Evolutionary conservation across 192 early-diverging fungal species (phyloP), one percentile per base, ranked within the genome.

Genomic region (Backusella tarrabulga): DNA sequence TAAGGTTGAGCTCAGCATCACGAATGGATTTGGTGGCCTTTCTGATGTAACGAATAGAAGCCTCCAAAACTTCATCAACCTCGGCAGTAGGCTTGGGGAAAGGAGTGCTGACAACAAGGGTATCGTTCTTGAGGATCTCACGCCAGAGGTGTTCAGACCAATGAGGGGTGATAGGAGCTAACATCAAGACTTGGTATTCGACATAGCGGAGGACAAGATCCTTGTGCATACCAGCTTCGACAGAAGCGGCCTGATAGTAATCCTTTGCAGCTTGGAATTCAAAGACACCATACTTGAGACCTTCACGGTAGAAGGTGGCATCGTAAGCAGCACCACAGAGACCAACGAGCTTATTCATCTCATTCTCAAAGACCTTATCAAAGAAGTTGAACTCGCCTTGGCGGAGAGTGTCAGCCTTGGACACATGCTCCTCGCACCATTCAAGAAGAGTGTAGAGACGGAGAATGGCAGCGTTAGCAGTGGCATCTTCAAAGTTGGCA

Each of bases 401-500:
- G 29, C 91, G 84, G 71, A 92, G 75, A 1, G 32, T 46, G 56
- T 85, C 86, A 29, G 81, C 80, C 34, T 79, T 79, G 68, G 86
- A 77, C 40, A 86, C 67, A 23, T 88, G 78, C 63, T 96, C 94
- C 73, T 93, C 91, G 74, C 91, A 88, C 96, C 97, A 99, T 79
- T 98, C 97, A 73, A 91, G 84, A 56, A 97, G 91, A 35, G 92
- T 97, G 83, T 85, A 92, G 67, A 99, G 88, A 82, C 95, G 92
- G 74, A 99, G 88, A 67, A 99, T 96, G 44, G 96, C 95, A 40
- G 96, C 93, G 79, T 99, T 97, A 76, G 98, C 97, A 34, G 93
- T 98, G 6, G 91, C 79, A 78, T 96, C 93, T 81, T 96, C 91
- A 87, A 99, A 99, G 90, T 99, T 99, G 81, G 98, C 98, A 87